These are phyloP conservation scores for Nicotiana attenuata DNA, from an alignment of 257 asterid species.

Conservation along the genomic window DNA sequence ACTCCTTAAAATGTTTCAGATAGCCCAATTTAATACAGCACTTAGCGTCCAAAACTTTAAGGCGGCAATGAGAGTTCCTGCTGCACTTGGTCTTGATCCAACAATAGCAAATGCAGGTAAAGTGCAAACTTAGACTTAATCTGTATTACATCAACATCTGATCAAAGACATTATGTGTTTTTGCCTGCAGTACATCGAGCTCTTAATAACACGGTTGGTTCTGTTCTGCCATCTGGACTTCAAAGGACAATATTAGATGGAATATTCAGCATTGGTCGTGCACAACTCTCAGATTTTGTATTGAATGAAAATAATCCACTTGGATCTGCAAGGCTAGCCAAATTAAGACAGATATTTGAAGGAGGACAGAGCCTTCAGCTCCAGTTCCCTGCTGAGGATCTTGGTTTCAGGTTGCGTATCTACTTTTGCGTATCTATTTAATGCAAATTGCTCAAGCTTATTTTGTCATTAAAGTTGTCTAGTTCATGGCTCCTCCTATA, in stretches of 20 bases:
- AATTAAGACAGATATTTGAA: conserved; percentile 58
- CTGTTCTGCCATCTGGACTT: conserved; percentile 58
- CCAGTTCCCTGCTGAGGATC: conserved; percentile 96
- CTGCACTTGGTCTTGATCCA: conserved; percentile 97
- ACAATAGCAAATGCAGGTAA: conserved; percentile 77
- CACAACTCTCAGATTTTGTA: conserved; percentile 70
- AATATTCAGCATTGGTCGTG: conserved; percentile 77
- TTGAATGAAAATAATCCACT: conserved; percentile 76
- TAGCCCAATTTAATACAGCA: conserved; percentile 74
- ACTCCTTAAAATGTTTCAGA: conserved; percentile 31
- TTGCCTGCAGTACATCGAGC: conserved; percentile 62
- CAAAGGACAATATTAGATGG: conserved; percentile 70
- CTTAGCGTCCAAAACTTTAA: conserved; percentile 80
- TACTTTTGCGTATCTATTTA: not conserved
- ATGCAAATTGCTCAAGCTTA: not conserved
- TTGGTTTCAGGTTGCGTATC: conserved; percentile 70
- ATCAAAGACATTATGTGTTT: not conserved
- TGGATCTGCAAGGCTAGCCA: conserved; percentile 79
- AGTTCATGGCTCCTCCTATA: not conserved
- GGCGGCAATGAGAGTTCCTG: conserved; percentile 91
- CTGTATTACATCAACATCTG: not conserved
- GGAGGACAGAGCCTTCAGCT: conserved; percentile 97
- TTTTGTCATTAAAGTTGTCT: not conserved
- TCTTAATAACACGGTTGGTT: conserved; percentile 51
- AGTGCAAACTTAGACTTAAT: conserved; percentile 3